Conservation (phyloP, 1,139 yeast species). For the Blastobotrys persicus region DNA sequence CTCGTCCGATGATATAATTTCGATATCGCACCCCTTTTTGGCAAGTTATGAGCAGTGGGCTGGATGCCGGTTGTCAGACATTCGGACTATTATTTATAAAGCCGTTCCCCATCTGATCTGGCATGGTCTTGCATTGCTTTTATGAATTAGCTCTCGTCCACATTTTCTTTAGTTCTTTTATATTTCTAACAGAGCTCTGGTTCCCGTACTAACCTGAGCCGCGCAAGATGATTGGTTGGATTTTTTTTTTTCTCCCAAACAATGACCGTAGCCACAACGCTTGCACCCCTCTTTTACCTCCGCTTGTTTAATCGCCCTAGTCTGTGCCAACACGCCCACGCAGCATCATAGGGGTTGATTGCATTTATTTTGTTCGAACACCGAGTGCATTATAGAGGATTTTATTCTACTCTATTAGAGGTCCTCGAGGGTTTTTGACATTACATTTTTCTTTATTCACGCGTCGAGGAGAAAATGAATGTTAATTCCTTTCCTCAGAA, state of each 20-base stretch:
- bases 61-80: constrained; percentile 7
- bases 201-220: background rate
- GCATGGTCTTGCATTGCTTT: background rate
- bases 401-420: background rate
- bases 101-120: background rate
- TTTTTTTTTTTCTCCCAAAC: background rate
- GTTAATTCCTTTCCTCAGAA: constrained; percentile 6
- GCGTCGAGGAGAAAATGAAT: background rate
- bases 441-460: background rate
- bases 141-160: background rate
- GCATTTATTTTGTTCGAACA: background rate
- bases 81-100: background rate
- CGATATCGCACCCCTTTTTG: constrained; percentile 6
- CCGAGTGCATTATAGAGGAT: background rate
- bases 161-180: background rate
- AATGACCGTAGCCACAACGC: background rate
- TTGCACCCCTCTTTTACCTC: background rate
- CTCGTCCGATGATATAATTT: constrained; percentile 5
- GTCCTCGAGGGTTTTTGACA: background rate
- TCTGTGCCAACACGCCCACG: background rate
- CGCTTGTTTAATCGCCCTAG: background rate
- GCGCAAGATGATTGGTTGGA: background rate
- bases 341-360: background rate
- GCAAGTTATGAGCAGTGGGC: constrained; percentile 5
- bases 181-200: background rate